Conservation (phyloP, 2,329 filamentous ascomycete genomes). For the Aspergillus sojae region DNA sequence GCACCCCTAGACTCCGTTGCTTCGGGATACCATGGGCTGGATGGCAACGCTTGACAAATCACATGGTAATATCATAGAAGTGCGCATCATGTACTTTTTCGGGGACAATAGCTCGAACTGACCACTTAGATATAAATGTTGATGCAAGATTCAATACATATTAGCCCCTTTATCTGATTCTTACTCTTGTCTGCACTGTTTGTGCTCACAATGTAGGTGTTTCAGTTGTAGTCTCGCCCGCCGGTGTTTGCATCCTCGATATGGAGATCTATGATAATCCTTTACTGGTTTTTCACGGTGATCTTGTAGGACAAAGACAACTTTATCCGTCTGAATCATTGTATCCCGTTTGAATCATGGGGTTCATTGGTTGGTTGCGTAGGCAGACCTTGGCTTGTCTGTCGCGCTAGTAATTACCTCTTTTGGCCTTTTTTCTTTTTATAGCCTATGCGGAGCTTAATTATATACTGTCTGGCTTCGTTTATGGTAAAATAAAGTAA, state of each 20-base stretch:
- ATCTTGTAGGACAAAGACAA: not conserved
- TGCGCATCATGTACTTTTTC: not conserved
- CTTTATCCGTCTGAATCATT: not conserved
- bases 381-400: not conserved
- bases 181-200: not conserved
- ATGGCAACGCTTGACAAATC: not conserved
- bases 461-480: not conserved
- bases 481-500: not conserved
- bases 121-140: fast-evolving
- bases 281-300: not conserved
- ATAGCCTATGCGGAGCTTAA: not conserved
- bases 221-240: not conserved
- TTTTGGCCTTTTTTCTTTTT: not conserved
- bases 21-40: not conserved
- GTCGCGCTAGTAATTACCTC: not conserved
- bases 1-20: not conserved
- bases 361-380: not conserved
- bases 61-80: not conserved
- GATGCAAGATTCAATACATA: not conserved
- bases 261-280: not conserved
- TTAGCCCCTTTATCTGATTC: not conserved
- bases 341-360: not conserved
- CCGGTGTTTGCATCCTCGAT: not conserved
- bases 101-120: not conserved
- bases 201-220: not conserved